phyloP scores from a whole-genome alignment of 202 grass and related monocot genomes.

The Carex arenaria region DNA sequence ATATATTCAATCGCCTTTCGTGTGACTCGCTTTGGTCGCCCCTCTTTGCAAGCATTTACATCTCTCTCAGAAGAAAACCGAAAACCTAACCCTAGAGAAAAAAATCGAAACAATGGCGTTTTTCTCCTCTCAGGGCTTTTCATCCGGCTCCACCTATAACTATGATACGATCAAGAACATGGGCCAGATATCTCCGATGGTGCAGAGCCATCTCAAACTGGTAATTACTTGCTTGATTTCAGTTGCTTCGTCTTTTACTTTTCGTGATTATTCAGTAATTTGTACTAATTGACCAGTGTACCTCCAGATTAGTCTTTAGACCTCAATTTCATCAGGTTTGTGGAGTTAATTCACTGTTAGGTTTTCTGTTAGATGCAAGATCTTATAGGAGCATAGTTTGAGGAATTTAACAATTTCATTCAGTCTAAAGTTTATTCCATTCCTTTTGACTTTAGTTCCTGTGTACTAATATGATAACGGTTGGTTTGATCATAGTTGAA shows the following conservation, averaged over 20 bases:
- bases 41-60: neutral
- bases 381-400: neutral
- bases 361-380: neutral
- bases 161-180: slow-evolving; percentile 70
- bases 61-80: neutral
- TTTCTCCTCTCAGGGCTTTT: slow-evolving; percentile 34
- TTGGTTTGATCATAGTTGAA: neutral
- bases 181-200: slow-evolving; percentile 58
- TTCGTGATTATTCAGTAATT: neutral
- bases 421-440: neutral
- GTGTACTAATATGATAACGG: neutral
- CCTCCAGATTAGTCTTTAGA: neutral
- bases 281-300: neutral
- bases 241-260: neutral
- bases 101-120: slow-evolving; percentile 35
- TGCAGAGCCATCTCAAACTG: slow-evolving; percentile 79
- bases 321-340: neutral
- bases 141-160: slow-evolving; percentile 26
- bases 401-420: neutral
- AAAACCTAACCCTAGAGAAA: neutral
- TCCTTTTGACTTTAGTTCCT: too few relatives aligned
- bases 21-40: neutral
- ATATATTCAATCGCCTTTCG: neutral
- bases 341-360: neutral
- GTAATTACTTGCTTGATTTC: slow-evolving; percentile 29